These are phyloP conservation scores for Tillandsia fasciculata DNA, from an alignment of 176 grass and related monocot genomes.

Conservation along the genomic window DNA sequence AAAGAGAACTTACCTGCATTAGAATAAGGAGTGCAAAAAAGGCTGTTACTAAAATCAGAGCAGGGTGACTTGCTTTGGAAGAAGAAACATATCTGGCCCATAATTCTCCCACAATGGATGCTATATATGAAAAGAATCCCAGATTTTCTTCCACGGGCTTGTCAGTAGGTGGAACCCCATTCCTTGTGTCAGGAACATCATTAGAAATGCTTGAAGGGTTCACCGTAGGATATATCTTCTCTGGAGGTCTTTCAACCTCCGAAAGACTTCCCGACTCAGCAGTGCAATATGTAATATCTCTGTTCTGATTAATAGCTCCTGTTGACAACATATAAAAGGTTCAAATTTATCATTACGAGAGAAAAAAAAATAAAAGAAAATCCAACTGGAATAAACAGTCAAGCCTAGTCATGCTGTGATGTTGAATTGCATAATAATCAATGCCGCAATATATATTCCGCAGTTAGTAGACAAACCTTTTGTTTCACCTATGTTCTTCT, in stretches of 20 bases:
- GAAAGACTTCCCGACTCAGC: constrained; percentile 20
- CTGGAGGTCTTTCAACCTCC: constrained; percentile 25
- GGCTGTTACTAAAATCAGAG: constrained; percentile 39
- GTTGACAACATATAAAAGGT: not conserved
- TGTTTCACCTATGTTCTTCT: constrained; percentile 26
- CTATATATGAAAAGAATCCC: constrained; percentile 19
- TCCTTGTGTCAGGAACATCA: constrained; percentile 26
- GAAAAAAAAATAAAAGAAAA: not conserved
- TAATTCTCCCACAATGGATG: constrained; percentile 38
- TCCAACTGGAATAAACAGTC: not conserved
- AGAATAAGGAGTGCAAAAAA: constrained; percentile 54
- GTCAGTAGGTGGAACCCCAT: constrained; percentile 24
- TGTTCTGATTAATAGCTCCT: constrained; percentile 17
- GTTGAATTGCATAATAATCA: not conserved
- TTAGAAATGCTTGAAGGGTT: constrained; percentile 7
- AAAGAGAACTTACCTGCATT: constrained; percentile 55
- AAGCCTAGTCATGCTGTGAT: not conserved
- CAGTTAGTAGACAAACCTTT: constrained; percentile 49
- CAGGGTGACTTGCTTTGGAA: constrained; percentile 37
- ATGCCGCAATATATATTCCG: not conserved
- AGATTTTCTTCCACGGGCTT: constrained; percentile 29
- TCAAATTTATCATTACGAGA: not conserved
- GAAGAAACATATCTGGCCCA: constrained; percentile 40
- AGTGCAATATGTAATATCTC: not conserved
- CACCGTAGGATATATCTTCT: constrained; percentile 16